phyloP scores from a whole-genome alignment of 331 rosid genomes.

The Cydonia oblonga region DNA sequence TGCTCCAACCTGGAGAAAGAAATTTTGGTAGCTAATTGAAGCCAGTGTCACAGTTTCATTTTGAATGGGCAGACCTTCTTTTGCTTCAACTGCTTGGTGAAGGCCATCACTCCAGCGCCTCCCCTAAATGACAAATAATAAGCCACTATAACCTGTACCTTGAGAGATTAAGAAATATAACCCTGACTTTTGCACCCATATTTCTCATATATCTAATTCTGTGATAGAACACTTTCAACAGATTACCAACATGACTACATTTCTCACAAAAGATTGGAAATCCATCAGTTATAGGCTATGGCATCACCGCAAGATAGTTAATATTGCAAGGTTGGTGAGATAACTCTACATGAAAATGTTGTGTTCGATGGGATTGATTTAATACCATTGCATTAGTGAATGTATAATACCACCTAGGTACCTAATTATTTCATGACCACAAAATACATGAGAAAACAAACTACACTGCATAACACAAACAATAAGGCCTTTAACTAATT shows the following conservation, averaged over 20 bases:
- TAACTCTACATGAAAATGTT: not conserved
- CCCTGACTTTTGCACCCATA: not conserved
- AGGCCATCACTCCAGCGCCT: slow-evolving; percentile 99
- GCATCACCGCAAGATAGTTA: not conserved
- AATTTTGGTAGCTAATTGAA: slow-evolving; percentile 94
- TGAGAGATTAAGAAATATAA: slow-evolving; percentile 13
- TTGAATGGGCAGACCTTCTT: slow-evolving; percentile 91
- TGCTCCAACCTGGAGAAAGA: slow-evolving; percentile 84
- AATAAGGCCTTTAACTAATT: too few species aligned
- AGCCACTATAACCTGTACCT: slow-evolving; percentile 5
- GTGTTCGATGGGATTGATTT: not conserved
- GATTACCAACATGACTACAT: not conserved
- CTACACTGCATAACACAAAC: too few species aligned
- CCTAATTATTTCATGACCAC: too few species aligned
- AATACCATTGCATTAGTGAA: too few species aligned
- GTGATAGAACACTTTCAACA: not conserved
- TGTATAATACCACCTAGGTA: too few species aligned
- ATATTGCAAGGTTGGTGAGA: not conserved
- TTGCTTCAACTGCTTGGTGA: slow-evolving; percentile 99
- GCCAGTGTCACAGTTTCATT: slow-evolving; percentile 95
- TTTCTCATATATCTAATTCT: not conserved
- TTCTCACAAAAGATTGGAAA: not conserved
- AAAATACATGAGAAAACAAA: too few species aligned
- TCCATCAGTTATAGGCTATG: not conserved
- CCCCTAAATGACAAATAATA: slow-evolving; percentile 49